Conservation (phyloP, 1,284 basidiomycete genomes). For the Cryptococcus wingfieldii region DNA sequence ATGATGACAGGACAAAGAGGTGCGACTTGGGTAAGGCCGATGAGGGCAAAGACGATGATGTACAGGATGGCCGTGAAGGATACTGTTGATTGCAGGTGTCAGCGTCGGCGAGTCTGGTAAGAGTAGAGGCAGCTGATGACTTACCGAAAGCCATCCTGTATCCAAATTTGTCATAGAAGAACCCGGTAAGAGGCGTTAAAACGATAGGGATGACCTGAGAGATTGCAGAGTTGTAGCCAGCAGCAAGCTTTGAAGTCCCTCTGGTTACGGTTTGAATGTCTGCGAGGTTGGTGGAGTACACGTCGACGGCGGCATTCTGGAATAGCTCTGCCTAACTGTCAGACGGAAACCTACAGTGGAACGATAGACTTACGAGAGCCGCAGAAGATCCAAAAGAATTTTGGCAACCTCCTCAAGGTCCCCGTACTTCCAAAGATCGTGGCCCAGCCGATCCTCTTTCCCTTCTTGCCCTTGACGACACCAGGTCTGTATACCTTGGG, state of each 20-base stretch:
- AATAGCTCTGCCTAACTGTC: slow-evolving; percentile 23
- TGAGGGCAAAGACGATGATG: slow-evolving; percentile 47
- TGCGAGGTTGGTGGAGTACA: slow-evolving; percentile 48
- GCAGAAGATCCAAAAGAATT: slow-evolving; percentile 40
- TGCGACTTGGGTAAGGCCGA: slow-evolving; percentile 48
- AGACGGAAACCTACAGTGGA: neutral
- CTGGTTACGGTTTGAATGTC: slow-evolving; percentile 50
- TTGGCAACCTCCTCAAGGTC: slow-evolving; percentile 23
- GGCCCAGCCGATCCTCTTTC: slow-evolving; percentile 18
- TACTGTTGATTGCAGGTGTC: slow-evolving; percentile 4
- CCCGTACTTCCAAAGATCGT: slow-evolving; percentile 14
- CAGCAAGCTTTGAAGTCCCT: slow-evolving; percentile 43
- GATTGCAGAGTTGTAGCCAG: slow-evolving; percentile 49
- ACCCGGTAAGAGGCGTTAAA: slow-evolving; percentile 45
- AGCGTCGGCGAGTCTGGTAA: neutral
- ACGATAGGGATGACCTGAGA: slow-evolving; percentile 51
- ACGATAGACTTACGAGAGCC: slow-evolving; percentile 24
- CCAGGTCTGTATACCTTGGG: slow-evolving; percentile 33
- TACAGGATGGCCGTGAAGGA: slow-evolving; percentile 42
- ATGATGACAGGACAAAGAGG: slow-evolving; percentile 47
- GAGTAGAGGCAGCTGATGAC: neutral
- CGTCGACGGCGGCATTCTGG: slow-evolving; percentile 44
- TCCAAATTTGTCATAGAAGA: slow-evolving; percentile 42
- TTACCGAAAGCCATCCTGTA: slow-evolving; percentile 38
- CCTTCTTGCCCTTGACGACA: slow-evolving; percentile 21